Base-by-base conservation (phyloP, 2,329 filamentous ascomycete genomes). In the Microsporum ferrugineum region DNA sequence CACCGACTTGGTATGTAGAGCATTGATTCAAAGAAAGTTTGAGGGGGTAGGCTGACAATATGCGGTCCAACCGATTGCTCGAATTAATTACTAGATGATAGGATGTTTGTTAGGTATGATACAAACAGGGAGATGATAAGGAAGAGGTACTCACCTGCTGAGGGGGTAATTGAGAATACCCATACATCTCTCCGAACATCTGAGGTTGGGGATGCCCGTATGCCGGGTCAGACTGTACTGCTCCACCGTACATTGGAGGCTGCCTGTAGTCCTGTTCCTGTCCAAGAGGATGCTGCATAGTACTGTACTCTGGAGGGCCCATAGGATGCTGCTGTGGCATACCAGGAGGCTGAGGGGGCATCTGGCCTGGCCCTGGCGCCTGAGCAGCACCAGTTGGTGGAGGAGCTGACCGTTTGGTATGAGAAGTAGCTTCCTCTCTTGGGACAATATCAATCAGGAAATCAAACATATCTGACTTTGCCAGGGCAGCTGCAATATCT, bases 381-480 rank as follows among this genome's bases (percentile, higher is more conserved):
- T 62, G 49, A 38, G 59, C 41, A 4, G 60, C 47, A 47, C 60
- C 51, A n/a, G 63, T 57, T 5, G 63, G 58, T 3, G 55, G 57
- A 23, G 60, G 77, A 57, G 76, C 80, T 5, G 85, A 80, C 65
- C 91, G 82, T 78, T 96, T 96, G 45, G 91, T 84, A 71, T 91
- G 90, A 27, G 88, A 85, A 7, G 88, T 83, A 39, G 92, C 91
- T 74, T 99, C 94, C 74, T 99, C 94, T 59, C 94, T 87, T 2
- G 94, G 94, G 4, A 99, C 94, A 64, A 99, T 99, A 72, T 99
- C 94, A 72, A 99, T 99, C 63, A 99, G 81, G 77, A 99, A 99
- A 77, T 99, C 94, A 74, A 99, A 99, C 94, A 99, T 99, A 78
- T 99, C 94, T 27, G 91, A 96, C 77, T 99, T 99, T 63, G 90